A percentile compares a stretch with the other conserved stretches of the same genome.
These are phyloP conservation scores for Podospora australis DNA, from an alignment of 495 filamentous ascomycete species.

Conservation along the genomic window DNA sequence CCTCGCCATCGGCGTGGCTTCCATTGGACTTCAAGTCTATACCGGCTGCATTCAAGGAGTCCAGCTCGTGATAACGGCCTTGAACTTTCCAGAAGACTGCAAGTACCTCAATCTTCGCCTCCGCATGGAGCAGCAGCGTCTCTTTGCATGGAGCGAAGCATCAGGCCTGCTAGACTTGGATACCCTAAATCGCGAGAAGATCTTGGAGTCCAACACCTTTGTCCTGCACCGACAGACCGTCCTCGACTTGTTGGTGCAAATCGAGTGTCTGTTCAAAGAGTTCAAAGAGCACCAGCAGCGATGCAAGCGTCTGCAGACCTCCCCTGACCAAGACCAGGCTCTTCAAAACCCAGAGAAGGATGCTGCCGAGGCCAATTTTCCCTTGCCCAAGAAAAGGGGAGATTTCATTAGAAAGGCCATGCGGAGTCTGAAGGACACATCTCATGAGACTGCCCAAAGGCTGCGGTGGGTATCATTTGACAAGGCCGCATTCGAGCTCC, in stretches of 20 bases:
- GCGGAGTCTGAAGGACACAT: constrained; percentile 23
- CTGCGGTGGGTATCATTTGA: constrained; percentile 39
- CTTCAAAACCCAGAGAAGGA: constrained; percentile 32
- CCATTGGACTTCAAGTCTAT: constrained; percentile 36
- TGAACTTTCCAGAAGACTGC: constrained; percentile 36
- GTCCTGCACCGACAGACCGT: constrained; percentile 38
- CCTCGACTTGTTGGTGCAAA: constrained; percentile 38
- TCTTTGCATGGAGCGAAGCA: constrained; percentile 44
- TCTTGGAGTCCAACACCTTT: constrained; percentile 39
- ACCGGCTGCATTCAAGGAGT: constrained; percentile 38
- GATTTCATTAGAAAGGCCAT: constrained; percentile 40
- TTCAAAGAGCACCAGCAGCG: constrained; percentile 36
- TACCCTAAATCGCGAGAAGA: constrained; percentile 22
- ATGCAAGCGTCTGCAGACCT: constrained; percentile 25
- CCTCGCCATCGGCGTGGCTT: constrained; percentile 36
- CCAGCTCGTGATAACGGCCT: constrained; percentile 37
- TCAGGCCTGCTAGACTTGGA: constrained; percentile 37
- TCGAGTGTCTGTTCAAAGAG: constrained; percentile 39
- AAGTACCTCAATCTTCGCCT: constrained; percentile 37
- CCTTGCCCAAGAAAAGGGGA: constrained; percentile 24
- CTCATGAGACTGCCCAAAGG: constrained; percentile 23
- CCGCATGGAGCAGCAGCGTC: constrained; percentile 40
- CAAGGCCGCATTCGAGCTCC: constrained; percentile 36
- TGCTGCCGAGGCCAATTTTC: constrained; percentile 31
- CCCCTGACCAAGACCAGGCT: constrained; percentile 22